These are phyloP conservation scores for Hericium coralloides DNA, from an alignment of 768 basidiomycete genomes.

Conservation along the genomic window DNA sequence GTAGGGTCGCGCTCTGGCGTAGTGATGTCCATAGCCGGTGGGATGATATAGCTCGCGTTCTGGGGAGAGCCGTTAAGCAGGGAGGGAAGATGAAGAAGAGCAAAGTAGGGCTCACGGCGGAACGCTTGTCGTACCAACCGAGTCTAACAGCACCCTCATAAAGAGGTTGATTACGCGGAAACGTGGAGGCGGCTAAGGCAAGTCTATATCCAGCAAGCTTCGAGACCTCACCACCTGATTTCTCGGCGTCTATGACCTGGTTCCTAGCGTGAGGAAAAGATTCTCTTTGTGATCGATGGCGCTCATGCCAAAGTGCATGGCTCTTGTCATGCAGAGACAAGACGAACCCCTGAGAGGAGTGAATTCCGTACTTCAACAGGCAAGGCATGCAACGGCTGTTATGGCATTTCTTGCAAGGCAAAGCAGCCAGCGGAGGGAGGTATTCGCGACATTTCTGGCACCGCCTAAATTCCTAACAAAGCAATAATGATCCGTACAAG, in stretches of 20 bases:
- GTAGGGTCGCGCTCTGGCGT: not conserved
- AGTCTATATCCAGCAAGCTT: constrained; percentile 27
- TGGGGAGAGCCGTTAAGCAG: not conserved
- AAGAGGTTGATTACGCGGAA: constrained; percentile 38
- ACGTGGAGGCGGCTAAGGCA: constrained; percentile 38
- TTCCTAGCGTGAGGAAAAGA: constrained; percentile 12
- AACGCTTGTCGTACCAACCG: constrained; percentile 54
- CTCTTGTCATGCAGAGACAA: constrained; percentile 6
- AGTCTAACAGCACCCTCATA: constrained; percentile 28
- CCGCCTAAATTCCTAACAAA: too few relatives aligned
- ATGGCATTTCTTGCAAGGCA: constrained; percentile 29
- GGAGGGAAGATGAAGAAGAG: not conserved
- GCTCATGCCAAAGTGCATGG: constrained; percentile 24
- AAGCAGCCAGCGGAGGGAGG: not conserved
- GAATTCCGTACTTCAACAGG: constrained; percentile 25
- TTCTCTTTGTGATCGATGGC: constrained; percentile 18
- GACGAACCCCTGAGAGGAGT: constrained; percentile 29
- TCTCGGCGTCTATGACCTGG: constrained; percentile 24
- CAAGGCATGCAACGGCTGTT: constrained; percentile 28
- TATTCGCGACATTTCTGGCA: not conserved
- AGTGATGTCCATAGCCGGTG: not conserved
- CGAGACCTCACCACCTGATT: constrained; percentile 25
- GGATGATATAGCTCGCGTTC: not conserved
- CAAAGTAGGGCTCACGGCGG: not conserved
- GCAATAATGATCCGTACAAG: too few relatives aligned